Base-by-base conservation (phyloP, 1,284 basidiomycete species). In the Cryptococcus sp. region DNA sequence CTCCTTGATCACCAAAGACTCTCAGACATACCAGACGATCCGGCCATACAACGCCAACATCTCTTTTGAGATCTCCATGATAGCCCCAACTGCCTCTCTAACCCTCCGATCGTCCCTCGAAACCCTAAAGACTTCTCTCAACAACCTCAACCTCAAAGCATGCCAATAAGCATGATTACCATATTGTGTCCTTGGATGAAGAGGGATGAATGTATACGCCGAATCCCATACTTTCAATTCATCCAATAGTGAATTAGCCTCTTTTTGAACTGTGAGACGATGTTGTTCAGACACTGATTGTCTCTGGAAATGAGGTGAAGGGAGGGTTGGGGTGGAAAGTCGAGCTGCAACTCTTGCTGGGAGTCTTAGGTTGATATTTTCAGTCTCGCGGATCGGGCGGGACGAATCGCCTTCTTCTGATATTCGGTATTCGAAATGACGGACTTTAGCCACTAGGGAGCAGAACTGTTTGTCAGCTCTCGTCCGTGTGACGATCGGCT, bases 101-200 rank as follows among this genome's bases (percentile, higher is more conserved):
- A 73, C 63, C n/a, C 69, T 58, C 7, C 54, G 49, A 56, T 73
- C 71, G n/a, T 54, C 55, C 19, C 57, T 60, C 16, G 57, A 46
- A 1, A 68, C 64, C 9, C 57, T 55, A 49, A 69, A 73, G 24
- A 70, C 69, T 45, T 70, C 65, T 7, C 67, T 53, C 34, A 69
- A 49, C 19, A 73, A 55, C 14, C 64, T 54, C 13, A 73, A 64
- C 34, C 60, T 61, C 34, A 69, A 69, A 2, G 71, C 68, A 55
- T 70, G 69, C 2, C 64, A 61, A 52, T 72, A 69, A 1, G 64
- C 61, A 42, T 69, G 65, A 51, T 73, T 70, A 18, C 71, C 71
- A 43, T 68, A 70, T 39, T 70, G 68, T 0, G 67, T 69, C 16
- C 70, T 56, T 1, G 69, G 66, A 50, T 72, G 69, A 28, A 65